These are phyloP conservation scores for Marchantia polymorpha DNA, from an alignment of 225 moss, liverwort and hornwort genomes.

Conservation along the genomic window DNA sequence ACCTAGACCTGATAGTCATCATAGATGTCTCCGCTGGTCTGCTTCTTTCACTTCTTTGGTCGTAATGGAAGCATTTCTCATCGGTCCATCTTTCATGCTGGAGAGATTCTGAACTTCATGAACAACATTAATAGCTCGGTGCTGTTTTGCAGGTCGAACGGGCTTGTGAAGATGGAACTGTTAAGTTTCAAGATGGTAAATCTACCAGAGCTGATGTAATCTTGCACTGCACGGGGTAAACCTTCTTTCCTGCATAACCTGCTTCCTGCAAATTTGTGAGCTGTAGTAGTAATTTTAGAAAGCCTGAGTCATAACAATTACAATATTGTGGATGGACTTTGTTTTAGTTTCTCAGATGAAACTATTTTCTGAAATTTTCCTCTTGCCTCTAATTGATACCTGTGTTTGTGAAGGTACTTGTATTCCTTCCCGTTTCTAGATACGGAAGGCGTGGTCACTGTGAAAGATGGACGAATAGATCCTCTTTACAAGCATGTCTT, in stretches of 20 bases:
- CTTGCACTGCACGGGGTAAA: slow-evolving; percentile 86
- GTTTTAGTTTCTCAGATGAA: not conserved
- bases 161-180: slow-evolving; percentile 62
- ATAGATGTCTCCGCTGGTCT: not conserved
- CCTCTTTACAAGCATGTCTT: slow-evolving; percentile 91
- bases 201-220: slow-evolving; percentile 57
- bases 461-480: slow-evolving; percentile 66
- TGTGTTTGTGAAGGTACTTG: slow-evolving; percentile 48
- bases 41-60: not conserved
- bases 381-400: not conserved
- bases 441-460: slow-evolving; percentile 51
- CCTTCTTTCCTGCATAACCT: not conserved
- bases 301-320: not conserved
- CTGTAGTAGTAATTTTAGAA: not conserved
- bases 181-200: slow-evolving; percentile 66
- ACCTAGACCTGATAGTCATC: too few species aligned
- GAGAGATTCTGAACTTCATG: not conserved
- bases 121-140: not conserved
- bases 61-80: not conserved
- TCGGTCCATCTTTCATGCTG: not conserved
- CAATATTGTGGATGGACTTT: not conserved
- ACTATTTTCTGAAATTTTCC: too few species aligned
- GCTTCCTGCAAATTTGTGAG: not conserved
- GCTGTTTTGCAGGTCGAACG: slow-evolving; percentile 51
- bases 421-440: slow-evolving; percentile 81